These are phyloP conservation scores for Pseudogymnoascus sp. DNA, from an alignment of 2,329 filamentous ascomycete species.

Conservation along the genomic window DNA sequence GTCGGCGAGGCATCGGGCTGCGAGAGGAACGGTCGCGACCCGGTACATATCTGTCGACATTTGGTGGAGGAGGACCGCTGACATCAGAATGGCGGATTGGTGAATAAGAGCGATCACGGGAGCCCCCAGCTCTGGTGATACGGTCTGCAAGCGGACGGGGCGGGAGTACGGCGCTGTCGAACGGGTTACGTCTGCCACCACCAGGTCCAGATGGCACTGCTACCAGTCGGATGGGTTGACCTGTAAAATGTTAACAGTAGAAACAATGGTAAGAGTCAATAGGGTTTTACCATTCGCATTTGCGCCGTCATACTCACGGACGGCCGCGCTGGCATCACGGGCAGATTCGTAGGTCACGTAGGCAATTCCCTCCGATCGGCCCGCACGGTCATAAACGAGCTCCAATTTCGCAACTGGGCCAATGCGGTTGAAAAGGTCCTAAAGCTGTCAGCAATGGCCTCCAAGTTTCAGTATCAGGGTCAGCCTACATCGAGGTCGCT, in stretches of 20 bases:
- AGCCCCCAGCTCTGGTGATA: conserved; percentile 43
- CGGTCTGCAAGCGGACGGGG: conserved; percentile 53
- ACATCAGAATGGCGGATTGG: conserved; percentile 35
- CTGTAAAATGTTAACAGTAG: conserved; percentile 32
- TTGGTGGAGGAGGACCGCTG: conserved; percentile 26
- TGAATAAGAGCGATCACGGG: conserved; percentile 57
- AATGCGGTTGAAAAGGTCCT: conserved; percentile 77
- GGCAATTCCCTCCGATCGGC: conserved; percentile 77
- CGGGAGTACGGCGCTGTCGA: conserved; percentile 48
- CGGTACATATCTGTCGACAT: conserved; percentile 30
- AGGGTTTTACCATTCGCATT: conserved; percentile 65
- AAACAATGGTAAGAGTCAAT: background rate
- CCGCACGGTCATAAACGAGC: conserved; percentile 77
- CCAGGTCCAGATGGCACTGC: conserved; percentile 47
- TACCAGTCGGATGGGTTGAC: conserved; percentile 71
- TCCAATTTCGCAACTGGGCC: conserved; percentile 62
- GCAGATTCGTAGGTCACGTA: conserved; percentile 70
- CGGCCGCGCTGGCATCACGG: conserved; percentile 65
- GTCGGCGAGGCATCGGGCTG: conserved; percentile 50
- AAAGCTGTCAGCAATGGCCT: conserved; percentile 15
- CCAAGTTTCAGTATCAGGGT: background rate
- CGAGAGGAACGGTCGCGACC: conserved; percentile 38
- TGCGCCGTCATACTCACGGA: conserved; percentile 77
- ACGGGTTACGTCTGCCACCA: conserved; percentile 43
- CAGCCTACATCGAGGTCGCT: conserved; percentile 65